phyloP scores from a whole-genome alignment of 192 early-diverging fungal genomes.

The Rhizoclosmatium sp. region DNA sequence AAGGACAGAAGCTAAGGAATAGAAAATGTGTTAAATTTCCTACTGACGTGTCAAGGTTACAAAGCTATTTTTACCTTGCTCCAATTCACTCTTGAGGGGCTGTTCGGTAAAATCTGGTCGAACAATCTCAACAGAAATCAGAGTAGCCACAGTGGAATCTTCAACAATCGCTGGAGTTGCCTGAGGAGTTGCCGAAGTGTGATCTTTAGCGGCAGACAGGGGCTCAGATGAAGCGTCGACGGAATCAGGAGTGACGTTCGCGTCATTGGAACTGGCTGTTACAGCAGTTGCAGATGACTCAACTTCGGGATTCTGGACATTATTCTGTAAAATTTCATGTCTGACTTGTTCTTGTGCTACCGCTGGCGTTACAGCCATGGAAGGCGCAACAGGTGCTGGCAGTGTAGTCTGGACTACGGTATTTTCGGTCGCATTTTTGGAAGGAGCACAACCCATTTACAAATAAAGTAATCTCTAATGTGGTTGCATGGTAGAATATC shows the following conservation, averaged over 20 bases:
- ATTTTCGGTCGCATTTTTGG: slow-evolving; percentile 34
- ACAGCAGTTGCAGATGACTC: background rate
- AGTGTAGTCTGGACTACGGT: slow-evolving; percentile 28
- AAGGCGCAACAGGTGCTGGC: background rate
- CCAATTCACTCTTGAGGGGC: background rate
- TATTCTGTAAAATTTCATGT: background rate
- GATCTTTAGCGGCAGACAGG: slow-evolving; percentile 3
- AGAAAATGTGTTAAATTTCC: too few species aligned
- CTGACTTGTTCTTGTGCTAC: background rate
- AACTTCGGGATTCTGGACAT: background rate
- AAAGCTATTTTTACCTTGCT: background rate
- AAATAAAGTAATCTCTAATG: too few species aligned
- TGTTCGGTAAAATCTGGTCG: background rate
- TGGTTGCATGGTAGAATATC: too few species aligned
- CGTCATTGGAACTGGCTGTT: background rate
- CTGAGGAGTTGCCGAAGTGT: background rate
- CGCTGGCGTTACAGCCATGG: background rate
- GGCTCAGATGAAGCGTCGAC: background rate
- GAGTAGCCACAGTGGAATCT: background rate
- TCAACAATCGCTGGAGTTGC: background rate
- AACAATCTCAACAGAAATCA: slow-evolving; percentile 10
- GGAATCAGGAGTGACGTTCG: background rate
- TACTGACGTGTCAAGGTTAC: background rate
- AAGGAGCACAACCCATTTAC: slow-evolving; percentile 48
- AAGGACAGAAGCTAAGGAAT: slow-evolving; percentile 13